A percentile compares a stretch with the other conserved stretches of the same genome.
Evolutionary conservation across 75 land plant genomes (phyloP).

Genomic region (Cryptomeria japonica): DNA sequence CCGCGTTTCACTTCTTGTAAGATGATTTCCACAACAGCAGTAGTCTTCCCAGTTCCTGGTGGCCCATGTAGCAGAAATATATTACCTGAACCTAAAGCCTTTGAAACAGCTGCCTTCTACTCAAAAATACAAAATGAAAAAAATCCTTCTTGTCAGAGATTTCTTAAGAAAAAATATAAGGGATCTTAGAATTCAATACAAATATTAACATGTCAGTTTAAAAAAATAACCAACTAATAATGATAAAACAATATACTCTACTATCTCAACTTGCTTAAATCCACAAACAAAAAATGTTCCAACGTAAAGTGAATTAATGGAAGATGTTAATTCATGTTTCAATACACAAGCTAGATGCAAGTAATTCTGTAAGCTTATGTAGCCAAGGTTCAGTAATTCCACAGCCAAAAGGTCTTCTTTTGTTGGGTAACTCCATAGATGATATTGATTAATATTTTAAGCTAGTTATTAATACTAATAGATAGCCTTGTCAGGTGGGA

Average conservation of each 20-base stretch:
- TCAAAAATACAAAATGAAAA: background rate
- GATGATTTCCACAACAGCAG: slow-evolving; percentile 93
- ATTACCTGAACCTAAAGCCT: slow-evolving; percentile 72
- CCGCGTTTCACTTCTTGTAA: slow-evolving; percentile 97
- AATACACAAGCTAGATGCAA: background rate
- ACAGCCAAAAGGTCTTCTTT: background rate
- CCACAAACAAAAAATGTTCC: background rate
- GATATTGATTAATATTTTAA: background rate
- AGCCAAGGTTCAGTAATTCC: background rate
- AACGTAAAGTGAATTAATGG: background rate
- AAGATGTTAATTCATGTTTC: background rate
- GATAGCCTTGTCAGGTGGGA: background rate
- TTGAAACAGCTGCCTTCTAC: slow-evolving; percentile 82
- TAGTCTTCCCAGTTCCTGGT: slow-evolving; percentile 97
- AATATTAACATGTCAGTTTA: background rate
- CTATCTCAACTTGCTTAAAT: background rate
- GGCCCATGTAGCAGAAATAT: slow-evolving; percentile 97
- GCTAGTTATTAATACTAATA: background rate
- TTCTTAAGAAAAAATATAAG: background rate
- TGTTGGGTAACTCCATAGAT: background rate
- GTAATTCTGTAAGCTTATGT: background rate
- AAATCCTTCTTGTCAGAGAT: background rate
- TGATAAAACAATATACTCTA: background rate
- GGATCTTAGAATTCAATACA: background rate
- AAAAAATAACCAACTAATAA: background rate